Conservation (phyloP, 2,329 filamentous ascomycete genomes). For the Malbranchea zuffiana region DNA sequence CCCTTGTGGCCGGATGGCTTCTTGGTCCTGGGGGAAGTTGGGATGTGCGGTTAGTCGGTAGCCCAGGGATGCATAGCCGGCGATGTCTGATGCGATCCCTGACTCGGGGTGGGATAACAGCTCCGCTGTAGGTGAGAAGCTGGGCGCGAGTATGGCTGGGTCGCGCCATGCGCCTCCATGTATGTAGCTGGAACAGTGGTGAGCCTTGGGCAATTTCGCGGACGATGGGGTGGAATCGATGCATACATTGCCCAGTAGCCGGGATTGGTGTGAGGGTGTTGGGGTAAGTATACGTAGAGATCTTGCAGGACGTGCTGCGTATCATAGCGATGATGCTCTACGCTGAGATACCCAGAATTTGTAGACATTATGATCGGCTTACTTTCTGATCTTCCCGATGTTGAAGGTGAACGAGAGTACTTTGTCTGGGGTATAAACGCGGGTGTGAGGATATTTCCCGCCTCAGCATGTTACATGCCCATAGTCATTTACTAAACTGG, state of each 20-base stretch:
- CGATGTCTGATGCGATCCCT: slow-evolving; percentile 19
- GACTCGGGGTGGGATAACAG: slow-evolving; percentile 18
- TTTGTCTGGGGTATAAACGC: too few species aligned
- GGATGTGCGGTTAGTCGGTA: slow-evolving; percentile 38
- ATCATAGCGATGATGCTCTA: slow-evolving; percentile 20
- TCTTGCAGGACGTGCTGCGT: slow-evolving; percentile 25
- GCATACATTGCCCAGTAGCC: slow-evolving; percentile 34
- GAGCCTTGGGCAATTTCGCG: too few species aligned
- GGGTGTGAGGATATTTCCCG: too few species aligned
- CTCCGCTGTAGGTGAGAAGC: slow-evolving; percentile 28
- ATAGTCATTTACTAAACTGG: too few species aligned
- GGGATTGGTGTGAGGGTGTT: slow-evolving; percentile 14
- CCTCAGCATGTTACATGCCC: too few species aligned
- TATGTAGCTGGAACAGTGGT: slow-evolving; percentile 30
- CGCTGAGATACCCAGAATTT: too few species aligned
- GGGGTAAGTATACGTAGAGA: slow-evolving; percentile 20
- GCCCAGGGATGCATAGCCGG: slow-evolving; percentile 35
- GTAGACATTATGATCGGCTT: too few species aligned
- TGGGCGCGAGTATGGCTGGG: slow-evolving; percentile 28
- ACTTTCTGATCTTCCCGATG: too few species aligned
- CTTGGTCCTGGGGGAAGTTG: slow-evolving; percentile 28
- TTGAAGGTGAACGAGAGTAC: too few species aligned
- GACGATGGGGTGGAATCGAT: too few species aligned
- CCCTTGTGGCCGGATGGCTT: slow-evolving; percentile 20
- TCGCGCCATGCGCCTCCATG: slow-evolving; percentile 43